Evolutionary conservation across 441 rosid species (phyloP), one percentile per base, ranked within the genome.

Genomic region (Kokia cookei): DNA sequence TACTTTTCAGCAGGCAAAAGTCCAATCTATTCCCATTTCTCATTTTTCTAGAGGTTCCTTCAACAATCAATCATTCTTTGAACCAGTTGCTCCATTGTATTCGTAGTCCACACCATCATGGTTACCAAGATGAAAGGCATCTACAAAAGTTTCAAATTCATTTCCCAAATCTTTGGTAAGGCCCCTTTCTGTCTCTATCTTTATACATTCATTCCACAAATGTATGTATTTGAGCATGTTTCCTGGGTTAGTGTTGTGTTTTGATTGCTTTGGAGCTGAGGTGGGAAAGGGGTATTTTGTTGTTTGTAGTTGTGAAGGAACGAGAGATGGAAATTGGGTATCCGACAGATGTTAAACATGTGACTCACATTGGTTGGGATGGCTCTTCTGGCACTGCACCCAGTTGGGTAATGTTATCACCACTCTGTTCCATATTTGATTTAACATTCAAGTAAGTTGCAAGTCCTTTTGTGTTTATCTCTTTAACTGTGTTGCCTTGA

Each of bases 111-210:
- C 72, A 29, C 67, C 29, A 54, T 65, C 68, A 94, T 91, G 98
- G 85, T 92, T 13, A 82, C 88, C 72, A 95, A 90, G 80, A 90
- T 95, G 76, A 94, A 91, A 79, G 96, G 96, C 73, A 82, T 94
- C 71, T 93, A 87, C 77, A 94, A 90, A 85, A 84, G 99, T 64
- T 93, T 94, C 89, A 93, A 93, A 80, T 91, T 70, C 78, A 87
- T 95, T 74, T 81, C 97, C 68, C 92, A 95, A 82, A 93, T 95
- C 65, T 93, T 95, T 84, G 93, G 99, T 91, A 83, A 76, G 77
- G 7, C 22, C 69, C 48, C 43, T 73, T 42, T 63, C 76, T 70
- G 48, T 65, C 42, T 70, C 51, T 65, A 4, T 32, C 26, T n/a
- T 1, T 42, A 6, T 14, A 37, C 13, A 5, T 73, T 17, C 67